Evolutionary conservation across 208 protist species (phyloP).

Genomic region (Tritrichomonas musculus): DNA sequence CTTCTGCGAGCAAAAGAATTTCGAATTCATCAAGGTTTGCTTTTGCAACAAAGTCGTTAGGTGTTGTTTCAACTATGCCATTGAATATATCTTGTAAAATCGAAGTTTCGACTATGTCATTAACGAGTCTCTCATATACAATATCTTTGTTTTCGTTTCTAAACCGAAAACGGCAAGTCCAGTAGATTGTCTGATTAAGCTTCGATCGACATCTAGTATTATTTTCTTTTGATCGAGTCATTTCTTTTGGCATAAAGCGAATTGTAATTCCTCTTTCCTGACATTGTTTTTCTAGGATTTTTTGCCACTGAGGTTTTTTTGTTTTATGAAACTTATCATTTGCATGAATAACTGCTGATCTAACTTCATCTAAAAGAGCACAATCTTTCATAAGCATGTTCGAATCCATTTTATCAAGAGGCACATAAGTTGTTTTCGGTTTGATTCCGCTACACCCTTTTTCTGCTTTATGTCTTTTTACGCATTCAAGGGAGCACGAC

Average conservation of each 20-base stretch:
- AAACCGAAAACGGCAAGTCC: background rate
- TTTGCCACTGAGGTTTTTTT: background rate
- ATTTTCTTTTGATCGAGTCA: background rate
- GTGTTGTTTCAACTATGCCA: background rate
- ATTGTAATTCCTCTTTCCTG: background rate
- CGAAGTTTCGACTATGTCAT: background rate
- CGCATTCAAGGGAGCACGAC: background rate
- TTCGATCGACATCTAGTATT: background rate
- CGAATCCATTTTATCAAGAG: background rate
- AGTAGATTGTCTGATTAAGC: background rate
- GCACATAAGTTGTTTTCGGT: background rate
- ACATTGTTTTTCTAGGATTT: constrained; percentile 15
- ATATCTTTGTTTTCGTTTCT: background rate
- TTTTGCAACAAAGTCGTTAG: background rate
- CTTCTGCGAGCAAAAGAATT: background rate
- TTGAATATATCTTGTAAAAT: background rate
- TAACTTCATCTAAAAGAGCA: background rate
- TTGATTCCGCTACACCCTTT: background rate
- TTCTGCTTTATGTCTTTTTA: background rate
- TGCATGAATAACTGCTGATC: background rate
- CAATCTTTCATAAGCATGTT: background rate
- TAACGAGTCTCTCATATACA: background rate
- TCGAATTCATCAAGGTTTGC: background rate
- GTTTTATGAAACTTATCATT: background rate
- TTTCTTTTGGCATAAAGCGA: background rate